Evolutionary conservation across 2,329 filamentous ascomycete species (phyloP).

Genomic region (Xylaria sp.): DNA sequence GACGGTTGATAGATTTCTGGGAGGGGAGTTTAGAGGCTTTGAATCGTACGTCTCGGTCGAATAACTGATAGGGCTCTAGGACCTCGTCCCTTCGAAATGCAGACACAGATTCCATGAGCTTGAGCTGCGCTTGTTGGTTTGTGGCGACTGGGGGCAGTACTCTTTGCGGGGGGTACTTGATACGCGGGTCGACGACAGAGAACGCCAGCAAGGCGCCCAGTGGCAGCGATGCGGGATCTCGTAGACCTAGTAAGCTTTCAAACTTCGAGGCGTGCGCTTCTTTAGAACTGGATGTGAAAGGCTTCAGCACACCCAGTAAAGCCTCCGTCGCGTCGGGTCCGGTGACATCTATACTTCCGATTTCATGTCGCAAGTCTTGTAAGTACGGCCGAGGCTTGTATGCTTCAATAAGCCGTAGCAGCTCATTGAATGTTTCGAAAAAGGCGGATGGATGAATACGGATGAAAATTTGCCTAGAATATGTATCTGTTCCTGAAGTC

Average conservation of each 20-base stretch:
- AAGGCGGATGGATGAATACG: conserved; percentile 85
- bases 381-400: conserved; percentile 66
- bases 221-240: conserved; percentile 73
- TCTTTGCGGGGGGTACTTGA: conserved; percentile 74
- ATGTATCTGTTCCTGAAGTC: conserved; percentile 26
- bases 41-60: conserved; percentile 70
- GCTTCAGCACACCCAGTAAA: conserved; percentile 70
- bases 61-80: conserved; percentile 60
- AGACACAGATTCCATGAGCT: conserved; percentile 65
- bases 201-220: conserved; percentile 74
- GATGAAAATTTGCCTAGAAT: conserved; percentile 62
- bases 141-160: conserved; percentile 46
- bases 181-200: conserved; percentile 76
- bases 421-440: conserved; percentile 68
- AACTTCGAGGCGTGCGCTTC: conserved; percentile 57
- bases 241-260: conserved; percentile 59
- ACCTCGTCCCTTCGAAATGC: conserved; percentile 69
- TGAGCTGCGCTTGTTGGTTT: conserved; percentile 32
- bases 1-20: conserved; percentile 81
- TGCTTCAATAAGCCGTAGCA: conserved; percentile 62
- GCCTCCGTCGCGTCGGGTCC: conserved; percentile 80
- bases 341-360: conserved; percentile 63
- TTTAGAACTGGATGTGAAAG: conserved; percentile 45
- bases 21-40: conserved; percentile 70
- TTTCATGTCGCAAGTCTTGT: conserved; percentile 73